Base-by-base conservation (phyloP, 192 early-diverging fungal species). In the Coemansia reversa region DNA sequence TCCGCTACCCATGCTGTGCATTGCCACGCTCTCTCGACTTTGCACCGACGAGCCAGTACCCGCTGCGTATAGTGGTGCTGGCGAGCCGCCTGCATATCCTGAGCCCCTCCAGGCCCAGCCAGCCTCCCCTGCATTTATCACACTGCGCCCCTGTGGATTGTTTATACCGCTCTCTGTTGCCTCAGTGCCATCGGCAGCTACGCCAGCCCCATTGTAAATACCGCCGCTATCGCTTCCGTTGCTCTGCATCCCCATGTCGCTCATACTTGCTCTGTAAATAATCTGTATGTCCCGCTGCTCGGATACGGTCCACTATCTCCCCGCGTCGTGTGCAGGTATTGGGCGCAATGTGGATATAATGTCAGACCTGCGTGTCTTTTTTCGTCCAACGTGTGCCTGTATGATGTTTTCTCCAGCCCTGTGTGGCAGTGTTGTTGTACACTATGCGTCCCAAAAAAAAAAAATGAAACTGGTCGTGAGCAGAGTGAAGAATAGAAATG, bases 91-190 rank as follows among this genome's bases (percentile, higher is more conserved):
- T 45, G 39, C 39, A 14, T 45, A 16, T 5, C 12, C 39, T 14
- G 39, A 16, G 14, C 39, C 39, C 39, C 39, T 45, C 39, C 12
- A 14, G 14, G 12, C 39, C 20, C 28, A 33, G 22, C 19, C n/a
- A 27, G 62, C 62, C 35, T 55, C 62, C 51, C 23, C 54, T 55
- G 52, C 29, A 45, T 63, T 53, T 53, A 30, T 25, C 20, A 22
- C 62, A 33, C 62, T 63, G 62, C 62, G 62, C 62, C 62, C 52
- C 62, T 45, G 62, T 48, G 18, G 16, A 63, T 63, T 63, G 62
- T 63, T 55, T 23, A 20, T 50, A 35, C 33, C 52, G 30, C 29
- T 35, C 23, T 25, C 47, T 51, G 60, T 32, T 12, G 14, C n/a
- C 32, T 33, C 50, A 5, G 28, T 9, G 49, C 60, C 32, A 33